phyloP scores from a whole-genome alignment of 2,329 filamentous ascomycete species.

The Chaetomium sp. region DNA sequence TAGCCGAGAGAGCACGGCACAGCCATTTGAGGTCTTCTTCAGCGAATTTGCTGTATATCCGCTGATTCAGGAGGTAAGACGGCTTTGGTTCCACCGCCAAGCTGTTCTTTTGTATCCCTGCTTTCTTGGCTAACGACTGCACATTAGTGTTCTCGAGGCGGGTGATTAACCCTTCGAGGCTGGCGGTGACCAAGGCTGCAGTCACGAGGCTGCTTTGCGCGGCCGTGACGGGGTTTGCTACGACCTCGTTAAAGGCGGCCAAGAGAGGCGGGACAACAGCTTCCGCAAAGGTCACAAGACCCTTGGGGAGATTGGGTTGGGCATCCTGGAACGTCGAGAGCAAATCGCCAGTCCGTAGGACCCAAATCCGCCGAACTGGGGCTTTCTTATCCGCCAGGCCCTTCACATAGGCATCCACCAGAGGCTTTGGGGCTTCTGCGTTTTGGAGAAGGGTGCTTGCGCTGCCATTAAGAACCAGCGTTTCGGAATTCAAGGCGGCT shows the following conservation, averaged over 20 bases:
- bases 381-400: slow-evolving; percentile 81
- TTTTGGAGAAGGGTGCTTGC: slow-evolving; percentile 55
- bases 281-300: slow-evolving; percentile 46
- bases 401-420: slow-evolving; percentile 68
- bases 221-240: slow-evolving; percentile 69
- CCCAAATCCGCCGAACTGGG: slow-evolving; percentile 71
- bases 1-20: slow-evolving; percentile 59
- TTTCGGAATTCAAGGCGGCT: slow-evolving; percentile 67
- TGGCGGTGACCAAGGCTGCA: slow-evolving; percentile 66
- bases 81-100: slow-evolving; percentile 70
- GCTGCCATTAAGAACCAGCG: slow-evolving; percentile 62
- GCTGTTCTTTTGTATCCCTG: slow-evolving; percentile 56
- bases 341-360: slow-evolving; percentile 64
- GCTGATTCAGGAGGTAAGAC: slow-evolving; percentile 78
- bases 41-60: slow-evolving; percentile 71
- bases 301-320: slow-evolving; percentile 36
- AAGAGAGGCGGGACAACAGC: slow-evolving; percentile 49
- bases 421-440: slow-evolving; percentile 56
- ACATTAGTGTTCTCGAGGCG: slow-evolving; percentile 47
- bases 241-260: slow-evolving; percentile 70
- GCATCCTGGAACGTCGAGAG: slow-evolving; percentile 51
- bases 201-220: slow-evolving; percentile 78
- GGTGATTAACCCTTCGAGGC: slow-evolving; percentile 50
- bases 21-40: slow-evolving; percentile 78
- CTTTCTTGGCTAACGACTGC: slow-evolving; percentile 50